Percentiles rank a stretch among this genome's conserved stretches.
Evolutionary conservation across 306 rosid genomes (phyloP).

Genomic region (Inga oerstediana): DNA sequence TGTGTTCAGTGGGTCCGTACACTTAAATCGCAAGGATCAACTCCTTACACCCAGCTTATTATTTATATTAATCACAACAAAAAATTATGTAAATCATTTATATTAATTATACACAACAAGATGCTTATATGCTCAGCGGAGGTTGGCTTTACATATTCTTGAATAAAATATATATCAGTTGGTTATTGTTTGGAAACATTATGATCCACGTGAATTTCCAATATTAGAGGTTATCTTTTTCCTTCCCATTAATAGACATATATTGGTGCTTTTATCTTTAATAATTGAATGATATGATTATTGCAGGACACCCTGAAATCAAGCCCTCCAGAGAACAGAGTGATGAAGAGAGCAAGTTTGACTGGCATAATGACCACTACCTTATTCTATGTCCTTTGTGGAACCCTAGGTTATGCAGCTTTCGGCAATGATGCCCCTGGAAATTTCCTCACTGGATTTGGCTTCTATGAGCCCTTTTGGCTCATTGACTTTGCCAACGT

Average conservation of each 20-base stretch:
- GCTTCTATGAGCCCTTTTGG: slow-evolving; percentile 99
- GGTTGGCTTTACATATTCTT: too few species aligned
- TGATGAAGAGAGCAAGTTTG: slow-evolving; percentile 84
- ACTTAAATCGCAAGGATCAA: background rate
- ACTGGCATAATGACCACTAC: slow-evolving; percentile 81
- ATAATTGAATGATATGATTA: background rate
- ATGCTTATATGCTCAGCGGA: background rate
- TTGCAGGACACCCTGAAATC: slow-evolving; percentile 87
- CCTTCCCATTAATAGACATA: too few species aligned
- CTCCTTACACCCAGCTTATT: background rate
- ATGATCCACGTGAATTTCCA: too few species aligned
- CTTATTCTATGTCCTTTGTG: slow-evolving; percentile 79
- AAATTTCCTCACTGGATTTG: slow-evolving; percentile 97
- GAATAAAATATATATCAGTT: too few species aligned
- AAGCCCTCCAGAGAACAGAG: slow-evolving; percentile 83
- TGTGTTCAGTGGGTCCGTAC: background rate
- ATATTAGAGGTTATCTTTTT: too few species aligned
- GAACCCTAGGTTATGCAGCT: slow-evolving; percentile 89
- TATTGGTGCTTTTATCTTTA: too few species aligned
- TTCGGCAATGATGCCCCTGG: slow-evolving; percentile 94
- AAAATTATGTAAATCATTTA: background rate
- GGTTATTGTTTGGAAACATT: too few species aligned
- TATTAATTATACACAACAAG: background rate
- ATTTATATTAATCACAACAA: background rate
- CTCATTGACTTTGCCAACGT: slow-evolving; percentile 84